These are phyloP conservation scores for Stipa capillata DNA, from an alignment of 176 grass and related monocot species.

Conservation along the genomic window DNA sequence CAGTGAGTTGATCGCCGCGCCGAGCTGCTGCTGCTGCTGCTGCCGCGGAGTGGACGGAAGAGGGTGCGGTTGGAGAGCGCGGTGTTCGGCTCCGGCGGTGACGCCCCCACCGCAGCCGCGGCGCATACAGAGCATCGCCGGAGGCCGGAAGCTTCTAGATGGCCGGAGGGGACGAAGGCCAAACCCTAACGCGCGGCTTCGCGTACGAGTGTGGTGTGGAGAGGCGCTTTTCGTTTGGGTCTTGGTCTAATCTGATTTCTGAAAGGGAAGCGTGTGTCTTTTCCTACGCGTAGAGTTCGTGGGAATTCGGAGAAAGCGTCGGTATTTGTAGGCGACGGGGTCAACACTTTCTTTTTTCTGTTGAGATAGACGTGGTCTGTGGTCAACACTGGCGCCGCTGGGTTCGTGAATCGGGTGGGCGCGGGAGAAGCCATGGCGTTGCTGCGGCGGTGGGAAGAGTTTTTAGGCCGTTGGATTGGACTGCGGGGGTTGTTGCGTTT, in stretches of 20 bases:
- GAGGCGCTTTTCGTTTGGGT: background rate
- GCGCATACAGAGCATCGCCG: background rate
- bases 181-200: conserved; percentile 19
- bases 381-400: background rate
- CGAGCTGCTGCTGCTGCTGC: conserved; percentile 1
- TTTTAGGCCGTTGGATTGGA: background rate
- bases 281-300: background rate
- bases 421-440: background rate
- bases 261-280: too few species aligned
- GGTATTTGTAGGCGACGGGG: background rate
- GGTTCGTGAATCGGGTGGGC: background rate
- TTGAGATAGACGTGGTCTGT: too few species aligned
- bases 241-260: background rate
- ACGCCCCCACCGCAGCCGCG: background rate
- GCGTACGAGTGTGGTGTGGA: background rate
- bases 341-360: too few species aligned
- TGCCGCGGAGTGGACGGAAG: background rate
- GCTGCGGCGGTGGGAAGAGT: background rate
- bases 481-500: background rate
- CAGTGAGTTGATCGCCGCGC: background rate
- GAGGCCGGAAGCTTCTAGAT: background rate
- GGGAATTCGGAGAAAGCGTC: background rate
- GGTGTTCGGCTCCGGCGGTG: background rate
- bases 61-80: background rate
- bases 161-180: background rate